Percentiles rank a stretch among this genome's conserved stretches.
Conservation (phyloP, 2,329 filamentous ascomycete genomes). For the Epichloe sylvatica region DNA sequence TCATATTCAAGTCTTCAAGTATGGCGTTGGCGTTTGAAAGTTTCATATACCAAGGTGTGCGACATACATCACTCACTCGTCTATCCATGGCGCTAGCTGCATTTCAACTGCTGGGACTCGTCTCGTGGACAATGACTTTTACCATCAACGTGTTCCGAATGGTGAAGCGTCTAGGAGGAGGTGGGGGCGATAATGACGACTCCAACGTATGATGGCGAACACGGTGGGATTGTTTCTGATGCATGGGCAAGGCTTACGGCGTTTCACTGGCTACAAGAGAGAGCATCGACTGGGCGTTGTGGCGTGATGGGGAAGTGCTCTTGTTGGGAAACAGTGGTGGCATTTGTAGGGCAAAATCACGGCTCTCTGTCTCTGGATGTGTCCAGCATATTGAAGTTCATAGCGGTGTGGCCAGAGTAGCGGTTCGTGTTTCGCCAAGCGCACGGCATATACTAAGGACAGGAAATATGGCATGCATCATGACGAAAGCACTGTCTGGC, state of each 20-base stretch:
- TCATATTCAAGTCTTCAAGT: conserved; percentile 93
- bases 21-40: conserved; percentile 79
- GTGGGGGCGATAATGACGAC: conserved; percentile 24
- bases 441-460: too few relatives aligned
- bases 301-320: neutral
- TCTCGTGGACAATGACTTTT: conserved; percentile 87
- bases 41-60: conserved; percentile 44
- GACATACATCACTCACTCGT: conserved; percentile 32
- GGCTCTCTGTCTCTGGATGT: too few relatives aligned
- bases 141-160: conserved; percentile 67
- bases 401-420: too few relatives aligned
- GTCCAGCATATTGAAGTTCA: too few relatives aligned
- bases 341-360: neutral
- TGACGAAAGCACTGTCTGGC: too few relatives aligned
- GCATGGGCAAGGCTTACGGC: neutral
- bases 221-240: neutral
- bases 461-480: too few relatives aligned
- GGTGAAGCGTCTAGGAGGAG: conserved; percentile 45
- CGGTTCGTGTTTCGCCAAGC: too few relatives aligned
- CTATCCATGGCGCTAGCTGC: conserved; percentile 55
- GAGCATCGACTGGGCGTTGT: neutral
- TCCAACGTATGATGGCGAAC: neutral
- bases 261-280: neutral
- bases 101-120: conserved; percentile 65
- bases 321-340: neutral